Percentiles rank a stretch among this genome's conserved stretches.
Conservation (phyloP, 805 yeast genomes). For the Candida corydali region DNA sequence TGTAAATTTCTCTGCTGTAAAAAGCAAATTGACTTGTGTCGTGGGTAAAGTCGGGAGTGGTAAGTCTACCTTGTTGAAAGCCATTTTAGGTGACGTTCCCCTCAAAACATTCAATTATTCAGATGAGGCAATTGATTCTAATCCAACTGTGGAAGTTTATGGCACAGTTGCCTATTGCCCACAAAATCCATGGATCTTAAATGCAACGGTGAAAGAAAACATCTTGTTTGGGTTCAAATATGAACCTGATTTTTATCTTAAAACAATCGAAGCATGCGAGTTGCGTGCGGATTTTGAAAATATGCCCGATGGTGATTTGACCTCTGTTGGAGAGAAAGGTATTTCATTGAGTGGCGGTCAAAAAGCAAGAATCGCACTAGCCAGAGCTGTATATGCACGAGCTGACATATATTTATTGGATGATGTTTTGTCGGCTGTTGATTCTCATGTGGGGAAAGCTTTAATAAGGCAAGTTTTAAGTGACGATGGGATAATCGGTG, state of each 20-base stretch:
- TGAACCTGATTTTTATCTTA: constrained; percentile 27
- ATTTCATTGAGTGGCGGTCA: constrained; percentile 41
- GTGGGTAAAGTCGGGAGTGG: constrained; percentile 42
- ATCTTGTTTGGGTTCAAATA: constrained; percentile 33
- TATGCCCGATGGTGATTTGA: constrained; percentile 38
- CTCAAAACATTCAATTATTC: constrained; percentile 8
- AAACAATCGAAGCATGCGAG: constrained; percentile 35
- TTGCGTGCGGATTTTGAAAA: constrained; percentile 28
- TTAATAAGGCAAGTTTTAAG: constrained; percentile 29
- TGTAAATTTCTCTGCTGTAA: constrained; percentile 28
- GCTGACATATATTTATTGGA: constrained; percentile 37
- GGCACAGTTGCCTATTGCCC: constrained; percentile 38
- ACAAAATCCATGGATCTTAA: constrained; percentile 40
- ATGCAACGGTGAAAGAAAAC: constrained; percentile 36
- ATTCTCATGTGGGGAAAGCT: constrained; percentile 39
- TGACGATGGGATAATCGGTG: constrained; percentile 26
- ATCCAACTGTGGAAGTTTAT: constrained; percentile 15
- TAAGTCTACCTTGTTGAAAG: constrained; percentile 31
- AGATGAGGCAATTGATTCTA: constrained; percentile 11
- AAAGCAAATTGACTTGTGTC: constrained; percentile 34
- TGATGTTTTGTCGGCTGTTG: constrained; percentile 40
- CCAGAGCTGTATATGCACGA: constrained; percentile 39
- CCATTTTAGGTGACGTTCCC: constrained; percentile 31
- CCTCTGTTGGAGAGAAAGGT: constrained; percentile 41
- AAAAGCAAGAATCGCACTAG: constrained; percentile 38